These are phyloP conservation scores for Solanum gandarillasii DNA, from an alignment of 257 asterid species.

Conservation along the genomic window DNA sequence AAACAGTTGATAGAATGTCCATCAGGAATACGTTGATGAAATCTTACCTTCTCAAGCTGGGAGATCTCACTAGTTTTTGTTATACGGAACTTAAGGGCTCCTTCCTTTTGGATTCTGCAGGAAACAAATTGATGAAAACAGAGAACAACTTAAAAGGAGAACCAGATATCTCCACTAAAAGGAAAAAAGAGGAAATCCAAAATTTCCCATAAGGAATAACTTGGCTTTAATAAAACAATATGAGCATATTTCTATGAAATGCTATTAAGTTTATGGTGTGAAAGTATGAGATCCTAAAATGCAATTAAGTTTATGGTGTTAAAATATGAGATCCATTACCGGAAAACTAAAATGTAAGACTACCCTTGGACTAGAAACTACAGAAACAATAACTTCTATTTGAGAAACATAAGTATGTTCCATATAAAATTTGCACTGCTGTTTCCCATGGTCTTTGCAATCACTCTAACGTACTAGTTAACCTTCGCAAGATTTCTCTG, in stretches of 20 bases:
- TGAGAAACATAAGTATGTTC: not conserved
- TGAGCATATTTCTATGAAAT: not conserved
- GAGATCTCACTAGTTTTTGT: conserved; percentile 57
- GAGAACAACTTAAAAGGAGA: not conserved
- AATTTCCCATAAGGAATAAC: not conserved
- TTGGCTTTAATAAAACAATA: not conserved
- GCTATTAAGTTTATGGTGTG: not conserved
- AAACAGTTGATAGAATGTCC: not conserved
- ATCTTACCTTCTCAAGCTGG: conserved; percentile 61
- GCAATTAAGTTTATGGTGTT: not conserved
- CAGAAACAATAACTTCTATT: not conserved
- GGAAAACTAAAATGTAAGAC: not conserved
- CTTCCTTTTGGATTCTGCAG: conserved; percentile 70
- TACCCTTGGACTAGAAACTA: not conserved
- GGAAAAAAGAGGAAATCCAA: not conserved
- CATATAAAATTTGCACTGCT: not conserved
- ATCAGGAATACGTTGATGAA: not conserved
- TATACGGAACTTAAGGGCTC: conserved; percentile 64
- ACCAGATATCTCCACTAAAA: not conserved
- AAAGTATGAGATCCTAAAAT: not conserved
- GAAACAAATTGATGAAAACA: not conserved
- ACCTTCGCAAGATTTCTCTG: not conserved
- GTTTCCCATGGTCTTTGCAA: not conserved
- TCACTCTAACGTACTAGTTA: not conserved
- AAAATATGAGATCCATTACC: not conserved